Percentiles rank a stretch among this genome's conserved stretches.
phyloP scores from a whole-genome alignment of 352 stramenopile genomes.

The Phytopythium litorale region DNA sequence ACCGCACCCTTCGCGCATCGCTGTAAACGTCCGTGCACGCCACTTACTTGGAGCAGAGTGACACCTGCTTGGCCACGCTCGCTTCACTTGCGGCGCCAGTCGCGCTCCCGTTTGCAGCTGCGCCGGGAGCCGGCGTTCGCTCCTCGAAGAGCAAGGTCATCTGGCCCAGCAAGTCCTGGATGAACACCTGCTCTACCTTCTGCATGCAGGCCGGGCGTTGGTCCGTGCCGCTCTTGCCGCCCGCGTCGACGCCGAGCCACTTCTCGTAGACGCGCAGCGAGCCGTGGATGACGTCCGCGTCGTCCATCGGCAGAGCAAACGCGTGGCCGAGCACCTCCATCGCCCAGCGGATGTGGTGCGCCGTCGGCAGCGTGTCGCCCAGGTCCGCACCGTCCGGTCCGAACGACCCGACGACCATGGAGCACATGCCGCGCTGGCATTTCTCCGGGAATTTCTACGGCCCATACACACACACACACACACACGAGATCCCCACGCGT shows the following conservation, averaged over 20 bases:
- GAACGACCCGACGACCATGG: constrained; percentile 73
- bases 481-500: not conserved
- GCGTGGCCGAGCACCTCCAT: constrained; percentile 86
- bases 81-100: constrained; percentile 14
- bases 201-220: constrained; percentile 68
- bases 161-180: constrained; percentile 83
- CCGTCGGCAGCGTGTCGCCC: constrained; percentile 51
- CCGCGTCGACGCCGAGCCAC: constrained; percentile 64
- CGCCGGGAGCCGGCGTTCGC: constrained; percentile 20
- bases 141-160: constrained; percentile 89
- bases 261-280: constrained; percentile 77
- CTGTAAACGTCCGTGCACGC: not conserved
- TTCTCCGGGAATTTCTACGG: constrained; percentile 85
- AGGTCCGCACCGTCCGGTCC: constrained; percentile 49
- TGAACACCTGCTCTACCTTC: constrained; percentile 81
- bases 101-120: constrained; percentile 11
- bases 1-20: not conserved
- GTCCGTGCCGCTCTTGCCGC: constrained; percentile 35
- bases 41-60: constrained; percentile 63
- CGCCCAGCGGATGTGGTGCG: constrained; percentile 77
- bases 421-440: constrained; percentile 82
- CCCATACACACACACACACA: not conserved
- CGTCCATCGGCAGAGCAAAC: constrained; percentile 83
- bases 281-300: constrained; percentile 76
- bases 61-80: constrained; percentile 65